Evolutionary conservation across 306 rosid genomes (phyloP), one percentile per base, ranked within the genome.

Genomic region (Prunus davidiana): DNA sequence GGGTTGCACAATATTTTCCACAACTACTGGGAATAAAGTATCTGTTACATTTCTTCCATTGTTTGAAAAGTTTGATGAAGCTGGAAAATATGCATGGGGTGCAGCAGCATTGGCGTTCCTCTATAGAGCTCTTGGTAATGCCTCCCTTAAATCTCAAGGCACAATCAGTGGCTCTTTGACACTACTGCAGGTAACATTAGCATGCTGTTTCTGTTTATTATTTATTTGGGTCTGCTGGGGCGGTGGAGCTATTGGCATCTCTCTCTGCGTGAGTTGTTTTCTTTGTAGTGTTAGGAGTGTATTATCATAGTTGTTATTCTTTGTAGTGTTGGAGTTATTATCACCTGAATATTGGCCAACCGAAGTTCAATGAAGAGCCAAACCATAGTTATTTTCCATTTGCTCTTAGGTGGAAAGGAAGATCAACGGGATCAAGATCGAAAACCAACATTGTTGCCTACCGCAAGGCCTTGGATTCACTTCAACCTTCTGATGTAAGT

Each of bases 101-200:
- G 98, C 98, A 52, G 96, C 93, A 69, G 96, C 96, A 61, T 76
- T 93, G 86, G 93, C 98, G 51, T 94, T 94, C 88, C 85, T 94
- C 52, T 94, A 94, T 30, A 86, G 98, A 75, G 91, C 97, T 68
- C 92, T 93, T 41, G 96, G 96, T 70, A 93, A 93, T 58, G 97
- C 96, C 50, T 90, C 96, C 51, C 93, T 90, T 24, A 93, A 89
- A 81, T 87, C 94, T 74, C 97, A 90, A 76, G 88, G 97, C 84
- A 93, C 96, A 18, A 84, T 93, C 10, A 93, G 96, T 77, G 97
- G 96, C 79, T 90, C 94, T 77, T 80, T 93, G 81, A 93, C 97
- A 76, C 85, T 93, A 67, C 76, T 93, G 41, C 98, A 93, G 98
- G 98, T 87, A 56, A 50, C 45, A 64, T 43, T 38, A 38, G 9